Evolutionary conservation across 192 early-diverging fungal species (phyloP).

Genomic region (Umbelopsis sp.): DNA sequence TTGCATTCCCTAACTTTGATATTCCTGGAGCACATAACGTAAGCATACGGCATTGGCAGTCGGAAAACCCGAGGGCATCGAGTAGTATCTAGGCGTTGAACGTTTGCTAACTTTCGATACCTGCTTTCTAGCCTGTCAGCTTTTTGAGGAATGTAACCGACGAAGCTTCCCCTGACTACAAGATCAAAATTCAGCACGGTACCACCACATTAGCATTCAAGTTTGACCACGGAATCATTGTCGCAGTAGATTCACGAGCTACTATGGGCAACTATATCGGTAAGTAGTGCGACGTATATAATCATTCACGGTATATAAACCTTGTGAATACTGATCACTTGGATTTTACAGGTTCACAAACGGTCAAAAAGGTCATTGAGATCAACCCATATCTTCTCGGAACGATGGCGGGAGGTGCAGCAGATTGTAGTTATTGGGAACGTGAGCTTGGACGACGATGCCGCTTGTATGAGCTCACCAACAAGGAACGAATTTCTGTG

Average conservation of each 20-base stretch:
- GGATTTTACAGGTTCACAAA: slow-evolving; percentile 79
- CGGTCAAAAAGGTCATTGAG: slow-evolving; percentile 98
- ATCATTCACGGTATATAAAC: not conserved
- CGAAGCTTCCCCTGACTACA: slow-evolving; percentile 70
- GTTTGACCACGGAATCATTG: slow-evolving; percentile 91
- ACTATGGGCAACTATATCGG: slow-evolving; percentile 90
- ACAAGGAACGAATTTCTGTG: slow-evolving; percentile 98
- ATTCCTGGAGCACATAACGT: slow-evolving; percentile 59
- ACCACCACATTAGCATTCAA: slow-evolving; percentile 99
- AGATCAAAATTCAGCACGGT: slow-evolving; percentile 93
- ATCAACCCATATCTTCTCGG: slow-evolving; percentile 98
- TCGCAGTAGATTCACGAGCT: slow-evolving; percentile 96
- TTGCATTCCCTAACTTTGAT: slow-evolving; percentile 59
- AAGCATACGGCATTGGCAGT: slow-evolving; percentile 21
- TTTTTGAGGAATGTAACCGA: slow-evolving; percentile 86
- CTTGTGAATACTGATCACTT: not conserved
- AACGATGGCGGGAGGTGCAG: slow-evolving; percentile 99
- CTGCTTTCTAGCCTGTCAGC: slow-evolving; percentile 69
- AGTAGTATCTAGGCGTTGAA: not conserved
- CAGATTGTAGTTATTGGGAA: slow-evolving; percentile 98
- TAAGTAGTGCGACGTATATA: slow-evolving; percentile 33
- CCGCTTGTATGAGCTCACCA: slow-evolving; percentile 92
- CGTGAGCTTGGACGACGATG: slow-evolving; percentile 94
- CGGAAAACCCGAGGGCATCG: no score
- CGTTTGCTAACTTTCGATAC: not conserved